Conservation (phyloP, 1,284 basidiomycete species). For the Sphagnurus paluster region DNA sequence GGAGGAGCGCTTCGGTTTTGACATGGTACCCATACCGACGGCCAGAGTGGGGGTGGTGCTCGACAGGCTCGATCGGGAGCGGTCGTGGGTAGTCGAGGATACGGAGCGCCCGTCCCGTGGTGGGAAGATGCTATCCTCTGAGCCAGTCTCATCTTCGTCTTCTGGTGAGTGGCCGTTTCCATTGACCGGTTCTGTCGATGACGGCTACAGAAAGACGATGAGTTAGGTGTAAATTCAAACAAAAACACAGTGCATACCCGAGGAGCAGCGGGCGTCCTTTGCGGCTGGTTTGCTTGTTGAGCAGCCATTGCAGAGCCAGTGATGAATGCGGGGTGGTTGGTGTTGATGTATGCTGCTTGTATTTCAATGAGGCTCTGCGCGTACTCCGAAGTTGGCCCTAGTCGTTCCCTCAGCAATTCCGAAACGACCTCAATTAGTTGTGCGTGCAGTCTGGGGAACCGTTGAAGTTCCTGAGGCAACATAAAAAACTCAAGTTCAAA, state of each 20-base stretch:
- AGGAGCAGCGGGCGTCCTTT: slow-evolving; percentile 44
- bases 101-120: slow-evolving; percentile 70
- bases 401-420: slow-evolving; percentile 90
- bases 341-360: slow-evolving; percentile 99
- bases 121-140: slow-evolving; percentile 56
- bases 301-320: slow-evolving; percentile 65
- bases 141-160: slow-evolving; percentile 59
- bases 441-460: slow-evolving; percentile 92
- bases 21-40: slow-evolving; percentile 25
- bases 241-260: slow-evolving; percentile 44
- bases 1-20: slow-evolving; percentile 43
- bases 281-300: slow-evolving; percentile 43
- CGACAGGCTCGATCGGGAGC: slow-evolving; percentile 45
- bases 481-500: neutral
- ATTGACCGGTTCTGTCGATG: slow-evolving; percentile 57
- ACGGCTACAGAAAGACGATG: slow-evolving; percentile 40
- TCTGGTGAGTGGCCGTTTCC: slow-evolving; percentile 45
- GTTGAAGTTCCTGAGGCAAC: slow-evolving; percentile 81
- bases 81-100: slow-evolving; percentile 80
- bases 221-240: slow-evolving; percentile 5
- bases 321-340: slow-evolving; percentile 92
- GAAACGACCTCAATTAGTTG: slow-evolving; percentile 98
- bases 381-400: slow-evolving; percentile 96
- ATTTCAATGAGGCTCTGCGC: slow-evolving; percentile 96
- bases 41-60: slow-evolving; percentile 25